phyloP scores from a whole-genome alignment of 2,329 filamentous ascomycete species.

The Chaetothyriales sp. region DNA sequence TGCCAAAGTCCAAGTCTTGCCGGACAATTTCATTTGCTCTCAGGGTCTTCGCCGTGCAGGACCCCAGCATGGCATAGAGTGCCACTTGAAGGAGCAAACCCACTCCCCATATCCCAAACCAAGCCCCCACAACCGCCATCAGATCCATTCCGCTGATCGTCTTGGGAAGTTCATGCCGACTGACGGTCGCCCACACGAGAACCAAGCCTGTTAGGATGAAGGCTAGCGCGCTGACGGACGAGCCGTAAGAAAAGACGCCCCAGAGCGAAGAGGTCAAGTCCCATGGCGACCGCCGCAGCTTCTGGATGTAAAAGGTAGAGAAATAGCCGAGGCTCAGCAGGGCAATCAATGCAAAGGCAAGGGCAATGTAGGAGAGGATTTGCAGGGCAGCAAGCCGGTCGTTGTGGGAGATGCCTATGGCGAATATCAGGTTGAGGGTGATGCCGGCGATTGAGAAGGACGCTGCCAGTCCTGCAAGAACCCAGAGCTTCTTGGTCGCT shows the following conservation, averaged over 20 bases:
- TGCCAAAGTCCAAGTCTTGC: conserved; percentile 11
- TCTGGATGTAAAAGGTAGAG: conserved; percentile 6
- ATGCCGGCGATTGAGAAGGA: conserved; percentile 10
- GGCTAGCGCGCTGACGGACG: conserved; percentile 4
- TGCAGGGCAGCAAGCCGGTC: conserved; percentile 5
- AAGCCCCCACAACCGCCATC: conserved; percentile 7
- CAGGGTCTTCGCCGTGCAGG: conserved; percentile 11
- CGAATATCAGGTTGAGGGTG: conserved; percentile 13
- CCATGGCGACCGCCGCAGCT: conserved; percentile 5
- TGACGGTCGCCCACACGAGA: conserved; percentile 12
- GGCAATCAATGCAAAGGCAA: conserved; percentile 9
- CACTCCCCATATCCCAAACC: conserved; percentile 14
- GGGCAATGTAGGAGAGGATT: conserved; percentile 12
- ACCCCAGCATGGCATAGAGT: conserved; percentile 8
- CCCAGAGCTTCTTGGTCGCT: conserved; percentile 9
- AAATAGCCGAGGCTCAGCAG: conserved; percentile 9
- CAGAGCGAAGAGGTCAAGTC: conserved; percentile 5
- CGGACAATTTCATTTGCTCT: conserved; percentile 5
- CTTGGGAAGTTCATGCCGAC: conserved; percentile 7
- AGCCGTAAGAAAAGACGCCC: conserved; percentile 6
- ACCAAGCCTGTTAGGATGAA: conserved; percentile 8
- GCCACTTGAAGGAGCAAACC: conserved; percentile 5
- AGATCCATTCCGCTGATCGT: conserved; percentile 4
- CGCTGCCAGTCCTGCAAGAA: conserved; percentile 9
- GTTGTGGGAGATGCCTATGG: conserved; percentile 4